Conservation (phyloP, 2,329 filamentous ascomycete genomes). For the Colletotrichum musicola region DNA sequence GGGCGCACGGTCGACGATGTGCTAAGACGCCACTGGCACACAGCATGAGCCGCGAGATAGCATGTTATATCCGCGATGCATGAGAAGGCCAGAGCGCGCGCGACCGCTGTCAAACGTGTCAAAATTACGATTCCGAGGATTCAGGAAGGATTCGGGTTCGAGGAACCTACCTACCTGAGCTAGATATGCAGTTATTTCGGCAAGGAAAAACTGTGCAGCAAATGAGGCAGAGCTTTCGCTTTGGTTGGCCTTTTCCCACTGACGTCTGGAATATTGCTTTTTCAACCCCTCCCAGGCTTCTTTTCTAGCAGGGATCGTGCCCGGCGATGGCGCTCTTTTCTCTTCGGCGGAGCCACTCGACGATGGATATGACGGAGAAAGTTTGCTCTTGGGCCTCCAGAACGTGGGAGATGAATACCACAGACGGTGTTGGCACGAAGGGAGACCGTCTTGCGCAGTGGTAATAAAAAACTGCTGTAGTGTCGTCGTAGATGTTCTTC, state of each 20-base stretch:
- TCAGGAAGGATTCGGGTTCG: no score
- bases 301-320: not conserved
- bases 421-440: not conserved
- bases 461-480: not conserved
- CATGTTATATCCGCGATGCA: not conserved
- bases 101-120: constrained; percentile 19
- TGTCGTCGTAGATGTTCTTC: constrained; percentile 3
- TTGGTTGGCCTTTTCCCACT: constrained; percentile 7
- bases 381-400: constrained; percentile 21
- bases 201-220: not conserved
- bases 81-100: constrained; percentile 4
- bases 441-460: not conserved
- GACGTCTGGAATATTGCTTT: constrained; percentile 19
- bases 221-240: not conserved
- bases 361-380: constrained; percentile 7
- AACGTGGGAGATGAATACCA: not conserved
- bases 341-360: not conserved
- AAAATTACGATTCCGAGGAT: constrained; percentile 20
- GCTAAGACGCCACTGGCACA: constrained; percentile 5
- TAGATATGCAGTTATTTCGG: not conserved
- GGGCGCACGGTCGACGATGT: constrained; percentile 19
- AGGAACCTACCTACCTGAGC: no score
- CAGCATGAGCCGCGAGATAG: not conserved
- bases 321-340: constrained; percentile 4
- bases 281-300: not conserved